Evolutionary conservation across 2,329 filamentous ascomycete genomes (phyloP).

Genomic region (Fusarium pseudograminearum): DNA sequence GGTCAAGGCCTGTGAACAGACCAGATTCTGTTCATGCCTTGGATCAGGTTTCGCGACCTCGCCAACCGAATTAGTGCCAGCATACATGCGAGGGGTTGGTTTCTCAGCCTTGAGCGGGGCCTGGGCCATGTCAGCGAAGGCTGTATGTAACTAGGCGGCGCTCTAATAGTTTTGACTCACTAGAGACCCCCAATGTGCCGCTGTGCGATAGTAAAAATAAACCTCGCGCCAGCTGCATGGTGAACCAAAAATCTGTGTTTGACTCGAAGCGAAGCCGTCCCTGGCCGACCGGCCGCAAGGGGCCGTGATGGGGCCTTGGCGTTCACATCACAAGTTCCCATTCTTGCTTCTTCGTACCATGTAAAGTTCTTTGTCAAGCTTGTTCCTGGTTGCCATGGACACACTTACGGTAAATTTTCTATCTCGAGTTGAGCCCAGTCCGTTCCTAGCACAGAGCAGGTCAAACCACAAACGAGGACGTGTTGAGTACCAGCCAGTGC

Average conservation of each 20-base stretch:
- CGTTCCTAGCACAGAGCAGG: not conserved
- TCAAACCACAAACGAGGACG: not conserved
- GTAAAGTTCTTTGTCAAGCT: not conserved
- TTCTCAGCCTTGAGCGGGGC: conserved; percentile 36
- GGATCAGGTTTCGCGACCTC: conserved; percentile 31
- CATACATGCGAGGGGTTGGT: conserved; percentile 47
- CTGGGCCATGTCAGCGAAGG: conserved; percentile 36
- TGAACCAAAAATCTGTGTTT: conserved; percentile 35
- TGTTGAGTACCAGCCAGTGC: not conserved
- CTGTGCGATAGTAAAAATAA: conserved; percentile 48
- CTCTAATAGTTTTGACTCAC: conserved; percentile 42
- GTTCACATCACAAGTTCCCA: conserved; percentile 14
- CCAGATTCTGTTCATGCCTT: conserved; percentile 20
- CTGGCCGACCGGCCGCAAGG: conserved; percentile 43
- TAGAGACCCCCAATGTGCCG: conserved; percentile 35
- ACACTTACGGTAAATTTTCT: conserved; percentile 9
- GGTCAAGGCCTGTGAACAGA: conserved; percentile 12
- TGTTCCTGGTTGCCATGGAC: conserved; percentile 24
- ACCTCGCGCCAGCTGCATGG: conserved; percentile 36
- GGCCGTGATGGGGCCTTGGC: conserved; percentile 32
- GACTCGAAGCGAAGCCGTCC: conserved; percentile 45
- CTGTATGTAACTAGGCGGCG: conserved; percentile 31
- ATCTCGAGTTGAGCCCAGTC: not conserved
- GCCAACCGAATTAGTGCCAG: conserved; percentile 40
- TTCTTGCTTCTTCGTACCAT: conserved; percentile 9